A percentile compares a stretch with the other conserved stretches of the same genome.
Evolutionary conservation across 2,329 filamentous ascomycete species (phyloP).

Genomic region (Westerdykella ornata): DNA sequence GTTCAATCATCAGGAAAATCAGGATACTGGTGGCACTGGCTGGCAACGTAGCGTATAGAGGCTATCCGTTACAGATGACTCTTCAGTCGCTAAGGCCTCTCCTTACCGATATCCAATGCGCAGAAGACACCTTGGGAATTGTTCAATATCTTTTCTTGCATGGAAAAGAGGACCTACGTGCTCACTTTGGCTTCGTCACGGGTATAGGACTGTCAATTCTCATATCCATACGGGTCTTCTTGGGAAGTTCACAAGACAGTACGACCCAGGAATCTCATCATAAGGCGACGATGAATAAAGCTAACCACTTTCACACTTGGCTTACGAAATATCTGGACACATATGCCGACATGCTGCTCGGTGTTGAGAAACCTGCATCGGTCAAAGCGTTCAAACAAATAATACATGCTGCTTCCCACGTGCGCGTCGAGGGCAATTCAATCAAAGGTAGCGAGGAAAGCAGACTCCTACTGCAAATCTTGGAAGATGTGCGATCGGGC

Average conservation of each 20-base stretch:
- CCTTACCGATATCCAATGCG: constrained; percentile 75
- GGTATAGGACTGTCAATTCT: constrained; percentile 75
- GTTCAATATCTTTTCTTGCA: constrained; percentile 72
- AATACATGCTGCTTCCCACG: constrained; percentile 59
- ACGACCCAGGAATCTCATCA: constrained; percentile 83
- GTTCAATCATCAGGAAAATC: constrained; percentile 78
- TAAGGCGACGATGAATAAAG: constrained; percentile 66
- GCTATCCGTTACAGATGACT: constrained; percentile 86
- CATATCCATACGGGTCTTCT: constrained; percentile 68
- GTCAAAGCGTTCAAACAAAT: constrained; percentile 59
- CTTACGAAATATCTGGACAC: constrained; percentile 61
- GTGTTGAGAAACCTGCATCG: constrained; percentile 21
- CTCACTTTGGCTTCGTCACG: constrained; percentile 67
- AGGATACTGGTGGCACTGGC: constrained; percentile 74
- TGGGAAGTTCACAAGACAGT: constrained; percentile 66
- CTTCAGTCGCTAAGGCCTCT: constrained; percentile 73
- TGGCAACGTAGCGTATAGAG: constrained; percentile 62
- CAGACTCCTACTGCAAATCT: constrained; percentile 67
- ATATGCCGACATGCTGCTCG: constrained; percentile 36
- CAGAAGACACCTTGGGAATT: constrained; percentile 82
- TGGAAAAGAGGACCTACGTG: constrained; percentile 58
- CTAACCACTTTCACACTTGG: constrained; percentile 71
- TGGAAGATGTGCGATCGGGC: constrained; percentile 62
- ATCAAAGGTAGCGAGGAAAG: constrained; percentile 68
- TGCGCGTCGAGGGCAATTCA: constrained; percentile 63